Base-by-base conservation (phyloP, 164 flowering plant genomes). In the Magnolia sinica region DNA sequence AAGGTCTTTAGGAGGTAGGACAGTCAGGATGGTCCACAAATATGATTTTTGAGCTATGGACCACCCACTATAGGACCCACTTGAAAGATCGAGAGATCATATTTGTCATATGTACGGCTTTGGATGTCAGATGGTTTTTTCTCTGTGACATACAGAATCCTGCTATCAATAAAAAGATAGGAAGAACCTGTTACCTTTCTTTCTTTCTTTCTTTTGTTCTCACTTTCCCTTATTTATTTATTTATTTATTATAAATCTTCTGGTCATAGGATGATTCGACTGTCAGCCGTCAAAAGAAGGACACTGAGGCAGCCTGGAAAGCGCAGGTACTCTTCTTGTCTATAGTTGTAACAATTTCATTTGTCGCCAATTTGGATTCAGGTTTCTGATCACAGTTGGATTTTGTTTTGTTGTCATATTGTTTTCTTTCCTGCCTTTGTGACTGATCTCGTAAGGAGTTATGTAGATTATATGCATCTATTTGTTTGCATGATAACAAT, bases 301-400 rank as follows among this genome's bases (percentile, higher is more conserved):
- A 95, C 66, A 92, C 96, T 23, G 98, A 95, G 83, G 86, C 95
- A 8, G 88, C 78, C 85, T 95, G 98, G 98, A 95, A 95, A 82
- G 11, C 93, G 59, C 97, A 95, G 97, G 98, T 91, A 79, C 20
- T 79, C 11, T 49, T 51, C 68, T 23, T 19, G 49, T 24, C 58
- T 81, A n/a, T 70, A 24, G n/a, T 18, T n/a, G 19, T n/a, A 5
- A 18, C 19, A 22, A n/a, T 64, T 20, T 5, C 9, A 18, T n/a
- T 64, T 64, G 27, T n/a, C 23, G 9, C 27, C 13, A n/a, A 22
- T 64, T 64, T 64, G 68, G 23, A 37, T 37, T 37, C 45, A 37
- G 45, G 45, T 37, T 64, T 8, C 24, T n/a, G 13, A 64, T 64
- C 19, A 22, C 0, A 5, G 68, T n/a, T 64, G 9, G 9, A 20